These are phyloP conservation scores for Dryas drummondii DNA, from an alignment of 306 rosid genomes.

Conservation along the genomic window DNA sequence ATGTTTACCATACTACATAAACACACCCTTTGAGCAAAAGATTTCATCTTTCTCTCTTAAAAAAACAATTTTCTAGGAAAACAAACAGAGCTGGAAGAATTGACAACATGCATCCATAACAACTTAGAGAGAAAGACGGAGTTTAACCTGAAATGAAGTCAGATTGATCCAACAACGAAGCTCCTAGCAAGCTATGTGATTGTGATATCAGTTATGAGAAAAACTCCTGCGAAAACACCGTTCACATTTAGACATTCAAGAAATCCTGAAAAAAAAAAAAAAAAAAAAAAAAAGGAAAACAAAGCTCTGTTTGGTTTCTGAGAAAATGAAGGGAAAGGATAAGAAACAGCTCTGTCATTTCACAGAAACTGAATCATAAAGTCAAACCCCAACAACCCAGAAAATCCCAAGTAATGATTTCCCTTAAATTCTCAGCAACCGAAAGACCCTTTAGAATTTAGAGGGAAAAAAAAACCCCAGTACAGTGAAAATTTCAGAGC, in stretches of 20 bases:
- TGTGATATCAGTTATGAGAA: slow-evolving; percentile 7
- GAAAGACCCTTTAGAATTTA: slow-evolving; percentile 23
- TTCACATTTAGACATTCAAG: background rate
- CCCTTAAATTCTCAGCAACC: slow-evolving; percentile 36
- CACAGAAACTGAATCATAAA: slow-evolving; percentile 19
- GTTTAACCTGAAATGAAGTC: slow-evolving; percentile 36
- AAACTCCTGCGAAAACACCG: slow-evolving; percentile 26
- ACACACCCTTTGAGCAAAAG: background rate
- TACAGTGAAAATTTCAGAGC: background rate
- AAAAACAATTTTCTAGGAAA: background rate
- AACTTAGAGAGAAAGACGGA: background rate
- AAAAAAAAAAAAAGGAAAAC: slow-evolving; percentile 13
- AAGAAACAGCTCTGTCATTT: slow-evolving; percentile 1
- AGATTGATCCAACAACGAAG: slow-evolving; percentile 31
- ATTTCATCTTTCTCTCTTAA: background rate
- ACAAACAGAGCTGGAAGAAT: background rate
- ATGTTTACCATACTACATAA: background rate
- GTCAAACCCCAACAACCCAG: slow-evolving; percentile 21
- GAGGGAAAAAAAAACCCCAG: background rate
- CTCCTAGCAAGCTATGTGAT: slow-evolving; percentile 10
- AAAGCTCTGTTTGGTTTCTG: slow-evolving; percentile 23
- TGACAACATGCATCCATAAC: slow-evolving; percentile 8
- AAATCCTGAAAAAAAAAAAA: background rate
- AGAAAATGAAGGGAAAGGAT: slow-evolving; percentile 20
- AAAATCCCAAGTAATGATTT: slow-evolving; percentile 27